Conservation (phyloP, 306 rosid genomes). For the Medicago truncatula region DNA sequence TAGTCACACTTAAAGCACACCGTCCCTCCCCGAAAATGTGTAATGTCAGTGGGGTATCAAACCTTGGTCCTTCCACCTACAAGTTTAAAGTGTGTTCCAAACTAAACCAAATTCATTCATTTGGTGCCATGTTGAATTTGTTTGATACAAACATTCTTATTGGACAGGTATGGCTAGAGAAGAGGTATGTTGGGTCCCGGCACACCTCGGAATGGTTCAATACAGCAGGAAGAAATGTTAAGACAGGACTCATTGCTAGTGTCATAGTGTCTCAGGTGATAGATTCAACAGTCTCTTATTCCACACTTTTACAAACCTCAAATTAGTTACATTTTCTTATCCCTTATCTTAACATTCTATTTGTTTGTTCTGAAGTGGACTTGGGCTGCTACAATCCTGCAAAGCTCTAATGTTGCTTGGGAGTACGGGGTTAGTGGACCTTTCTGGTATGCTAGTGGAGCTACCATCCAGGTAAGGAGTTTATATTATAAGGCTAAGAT, state of each 20-base stretch:
- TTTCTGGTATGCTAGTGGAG: conserved; percentile 99
- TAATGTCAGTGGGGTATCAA: too few species aligned
- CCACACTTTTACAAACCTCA: background rate
- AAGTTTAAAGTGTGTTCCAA: background rate
- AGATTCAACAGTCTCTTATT: conserved; percentile 22
- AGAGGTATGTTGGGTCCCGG: conserved; percentile 78
- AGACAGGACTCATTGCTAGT: conserved; percentile 95
- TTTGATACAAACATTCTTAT: conserved; percentile 27
- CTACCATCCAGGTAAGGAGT: conserved; percentile 81
- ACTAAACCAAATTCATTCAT: background rate
- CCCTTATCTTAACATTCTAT: conserved; percentile 17
- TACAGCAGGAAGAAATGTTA: conserved; percentile 94
- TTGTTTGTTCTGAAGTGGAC: conserved; percentile 74
- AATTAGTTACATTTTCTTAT: conserved; percentile 4
- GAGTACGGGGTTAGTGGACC: conserved; percentile 95
- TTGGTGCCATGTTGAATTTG: background rate
- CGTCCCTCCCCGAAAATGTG: too few species aligned
- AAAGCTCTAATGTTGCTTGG: conserved; percentile 97
- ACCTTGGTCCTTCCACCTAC: background rate
- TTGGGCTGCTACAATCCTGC: conserved; percentile 94
- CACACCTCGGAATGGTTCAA: conserved; percentile 97
- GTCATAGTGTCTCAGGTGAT: conserved; percentile 92
- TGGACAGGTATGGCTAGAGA: conserved; percentile 91
- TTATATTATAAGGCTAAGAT: background rate
- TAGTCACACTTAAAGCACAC: background rate